These are phyloP conservation scores for Pythium myriotylum DNA, from an alignment of 352 stramenopile genomes.

Conservation along the genomic window DNA sequence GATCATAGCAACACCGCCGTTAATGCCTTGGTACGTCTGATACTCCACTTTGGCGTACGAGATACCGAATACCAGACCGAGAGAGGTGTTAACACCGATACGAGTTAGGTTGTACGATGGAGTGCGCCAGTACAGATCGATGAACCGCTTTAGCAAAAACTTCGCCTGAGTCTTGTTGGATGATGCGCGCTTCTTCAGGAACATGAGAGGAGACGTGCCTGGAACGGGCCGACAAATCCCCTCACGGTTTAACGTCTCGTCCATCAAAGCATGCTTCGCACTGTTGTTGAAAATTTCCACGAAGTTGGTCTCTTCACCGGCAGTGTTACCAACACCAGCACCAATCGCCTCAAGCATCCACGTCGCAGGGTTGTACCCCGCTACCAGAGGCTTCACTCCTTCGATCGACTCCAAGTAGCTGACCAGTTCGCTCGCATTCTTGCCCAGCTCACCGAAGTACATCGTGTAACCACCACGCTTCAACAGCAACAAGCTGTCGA, in stretches of 20 bases:
- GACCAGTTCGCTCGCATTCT: conserved; percentile 32
- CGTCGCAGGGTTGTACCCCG: conserved; percentile 70
- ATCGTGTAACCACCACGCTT: conserved; percentile 74
- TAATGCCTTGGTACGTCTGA: conserved; percentile 54
- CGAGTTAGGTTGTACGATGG: conserved; percentile 88
- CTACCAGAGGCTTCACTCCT: conserved; percentile 46
- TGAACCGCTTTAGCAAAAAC: conserved; percentile 57
- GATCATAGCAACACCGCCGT: too few species aligned
- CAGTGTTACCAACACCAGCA: conserved; percentile 28
- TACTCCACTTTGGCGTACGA: conserved; percentile 63
- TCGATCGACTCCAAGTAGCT: conserved; percentile 77
- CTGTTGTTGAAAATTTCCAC: conserved; percentile 41
- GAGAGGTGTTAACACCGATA: conserved; percentile 67
- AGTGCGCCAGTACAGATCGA: conserved; percentile 67
- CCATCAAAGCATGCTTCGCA: conserved; percentile 31
- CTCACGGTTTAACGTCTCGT: conserved; percentile 32
- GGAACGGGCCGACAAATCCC: conserved; percentile 39
- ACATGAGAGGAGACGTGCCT: conserved; percentile 31
- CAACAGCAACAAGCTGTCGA: too few species aligned
- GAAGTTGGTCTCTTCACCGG: conserved; percentile 29
- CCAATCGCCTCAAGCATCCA: conserved; percentile 83
- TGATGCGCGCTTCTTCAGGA: conserved; percentile 21
- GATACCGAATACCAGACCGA: conserved; percentile 80
- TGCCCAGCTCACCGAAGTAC: conserved; percentile 43
- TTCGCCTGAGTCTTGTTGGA: conserved; percentile 33